A percentile compares a stretch with the other conserved stretches of the same genome.
phyloP scores from a whole-genome alignment of 2,329 filamentous ascomycete genomes.

The Phyllosticta citrichinensis region DNA sequence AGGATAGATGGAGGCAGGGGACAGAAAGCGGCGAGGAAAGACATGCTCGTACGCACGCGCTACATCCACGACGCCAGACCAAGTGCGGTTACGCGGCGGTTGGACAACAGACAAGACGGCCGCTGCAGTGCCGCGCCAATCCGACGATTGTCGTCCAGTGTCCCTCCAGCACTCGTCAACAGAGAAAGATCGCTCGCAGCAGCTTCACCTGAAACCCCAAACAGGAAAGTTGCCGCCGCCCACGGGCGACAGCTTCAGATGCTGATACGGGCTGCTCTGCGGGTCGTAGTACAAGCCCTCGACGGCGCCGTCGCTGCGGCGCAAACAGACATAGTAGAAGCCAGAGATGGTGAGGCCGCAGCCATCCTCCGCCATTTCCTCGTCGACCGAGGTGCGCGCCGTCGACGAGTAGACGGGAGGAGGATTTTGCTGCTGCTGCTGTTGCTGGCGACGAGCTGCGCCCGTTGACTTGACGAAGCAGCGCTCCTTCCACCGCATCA shows the following conservation, averaged over 20 bases:
- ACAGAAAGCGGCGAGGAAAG: too few species aligned
- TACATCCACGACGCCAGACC: too few species aligned
- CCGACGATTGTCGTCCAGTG: too few species aligned
- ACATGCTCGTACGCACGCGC: too few species aligned
- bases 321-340: constrained; percentile 44
- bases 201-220: constrained; percentile 29
- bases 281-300: constrained; percentile 47
- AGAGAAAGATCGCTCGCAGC: background rate
- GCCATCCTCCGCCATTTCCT: constrained; percentile 16
- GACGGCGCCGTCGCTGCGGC: constrained; percentile 35
- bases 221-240: constrained; percentile 25
- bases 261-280: constrained; percentile 44
- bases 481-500: constrained; percentile 48
- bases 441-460: background rate
- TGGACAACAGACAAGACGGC: too few species aligned
- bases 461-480: constrained; percentile 34
- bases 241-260: constrained; percentile 34
- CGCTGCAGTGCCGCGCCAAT: too few species aligned
- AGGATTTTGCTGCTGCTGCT: background rate
- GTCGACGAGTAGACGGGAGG: constrained; percentile 9
- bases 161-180: background rate
- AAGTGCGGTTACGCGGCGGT: too few species aligned
- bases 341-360: constrained; percentile 43
- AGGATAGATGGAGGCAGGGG: too few species aligned
- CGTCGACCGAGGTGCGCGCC: constrained; percentile 1